Conservation (phyloP, 176 grass and related monocot genomes). For the Carex cristatella region DNA sequence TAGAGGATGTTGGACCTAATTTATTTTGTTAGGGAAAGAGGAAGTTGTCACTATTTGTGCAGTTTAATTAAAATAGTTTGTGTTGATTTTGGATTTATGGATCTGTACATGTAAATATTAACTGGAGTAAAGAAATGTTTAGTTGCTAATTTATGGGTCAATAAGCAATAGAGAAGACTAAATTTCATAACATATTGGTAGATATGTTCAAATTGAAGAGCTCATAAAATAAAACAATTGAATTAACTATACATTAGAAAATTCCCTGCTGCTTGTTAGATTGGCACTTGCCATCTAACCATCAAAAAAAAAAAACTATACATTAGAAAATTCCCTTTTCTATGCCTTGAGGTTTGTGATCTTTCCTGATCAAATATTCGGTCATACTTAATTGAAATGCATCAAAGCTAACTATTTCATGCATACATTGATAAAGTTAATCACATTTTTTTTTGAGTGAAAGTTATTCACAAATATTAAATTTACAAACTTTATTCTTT, state of each 20-base stretch:
- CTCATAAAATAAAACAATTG: not conserved
- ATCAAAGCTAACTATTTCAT: not conserved
- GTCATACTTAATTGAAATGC: not conserved
- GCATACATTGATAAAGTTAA: not conserved
- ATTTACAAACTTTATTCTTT: not conserved
- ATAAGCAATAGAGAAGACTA: not conserved
- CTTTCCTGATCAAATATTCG: not conserved
- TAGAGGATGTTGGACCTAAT: conserved; percentile 12
- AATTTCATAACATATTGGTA: not conserved
- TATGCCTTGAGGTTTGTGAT: not conserved
- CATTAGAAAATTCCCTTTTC: not conserved
- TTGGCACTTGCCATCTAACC: no score
- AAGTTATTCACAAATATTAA: not conserved
- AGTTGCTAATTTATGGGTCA: not conserved
- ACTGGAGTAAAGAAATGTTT: not conserved
- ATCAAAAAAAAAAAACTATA: not conserved
- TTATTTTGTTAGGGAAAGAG: not conserved
- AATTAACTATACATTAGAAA: not conserved
- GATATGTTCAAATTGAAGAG: not conserved
- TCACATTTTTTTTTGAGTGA: no score
- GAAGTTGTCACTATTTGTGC: not conserved
- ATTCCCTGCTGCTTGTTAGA: no score
- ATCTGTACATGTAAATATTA: conserved; percentile 12
- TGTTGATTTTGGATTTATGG: not conserved
- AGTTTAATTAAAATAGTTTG: not conserved